phyloP scores from a whole-genome alignment of 75 land plant genomes.

The Pseudotsuga menziesii region DNA sequence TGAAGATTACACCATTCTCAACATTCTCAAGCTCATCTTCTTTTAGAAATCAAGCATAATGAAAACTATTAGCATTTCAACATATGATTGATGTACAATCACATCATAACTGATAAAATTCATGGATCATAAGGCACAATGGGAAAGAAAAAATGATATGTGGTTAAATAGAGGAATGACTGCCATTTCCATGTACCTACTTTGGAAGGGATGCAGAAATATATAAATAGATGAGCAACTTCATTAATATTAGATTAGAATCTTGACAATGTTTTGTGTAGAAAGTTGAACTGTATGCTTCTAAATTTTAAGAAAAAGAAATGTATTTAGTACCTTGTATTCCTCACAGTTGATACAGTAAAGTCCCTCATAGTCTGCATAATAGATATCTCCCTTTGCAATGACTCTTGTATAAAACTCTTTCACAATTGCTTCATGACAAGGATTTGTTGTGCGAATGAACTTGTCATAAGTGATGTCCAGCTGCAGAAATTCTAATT shows the following conservation, averaged over 20 bases:
- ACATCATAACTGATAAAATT: background rate
- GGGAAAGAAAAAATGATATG: background rate
- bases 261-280: background rate
- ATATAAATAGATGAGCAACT: background rate
- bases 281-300: background rate
- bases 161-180: background rate
- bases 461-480: constrained; percentile 89
- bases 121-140: background rate
- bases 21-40: background rate
- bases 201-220: background rate
- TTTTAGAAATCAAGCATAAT: background rate
- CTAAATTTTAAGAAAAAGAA: background rate
- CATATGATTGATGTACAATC: background rate
- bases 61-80: background rate
- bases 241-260: background rate
- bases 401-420: constrained; percentile 83
- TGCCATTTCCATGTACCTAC: background rate
- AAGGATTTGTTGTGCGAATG: constrained; percentile 80
- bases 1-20: too few species aligned
- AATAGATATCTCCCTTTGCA: constrained; percentile 85
- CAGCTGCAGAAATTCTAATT: constrained; percentile 49
- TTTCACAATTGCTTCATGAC: constrained; percentile 79
- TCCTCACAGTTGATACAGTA: constrained; percentile 98
- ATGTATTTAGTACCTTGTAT: constrained; percentile 65
- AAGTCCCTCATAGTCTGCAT: constrained; percentile 93